Conservation (phyloP, 163 green algal species). For the Scenedesmus sp. region DNA sequence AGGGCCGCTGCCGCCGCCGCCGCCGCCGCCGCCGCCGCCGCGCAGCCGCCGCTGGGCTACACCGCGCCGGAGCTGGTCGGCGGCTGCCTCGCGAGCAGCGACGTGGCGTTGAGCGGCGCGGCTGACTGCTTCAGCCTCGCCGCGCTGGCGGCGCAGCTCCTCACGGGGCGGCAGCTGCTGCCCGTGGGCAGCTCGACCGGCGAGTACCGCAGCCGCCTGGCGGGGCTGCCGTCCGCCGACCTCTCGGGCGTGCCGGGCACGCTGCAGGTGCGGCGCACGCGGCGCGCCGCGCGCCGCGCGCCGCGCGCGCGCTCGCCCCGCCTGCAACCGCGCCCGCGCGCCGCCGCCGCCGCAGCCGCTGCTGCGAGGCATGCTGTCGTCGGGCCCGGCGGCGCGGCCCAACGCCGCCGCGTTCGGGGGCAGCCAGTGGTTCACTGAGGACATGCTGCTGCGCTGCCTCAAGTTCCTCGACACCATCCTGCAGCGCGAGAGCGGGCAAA, state of each 20-base stretch:
- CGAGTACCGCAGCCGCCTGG: constrained; percentile 28
- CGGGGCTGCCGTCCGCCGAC: neutral
- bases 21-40: neutral
- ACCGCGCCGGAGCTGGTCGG: constrained; percentile 77
- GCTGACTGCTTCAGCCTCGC: constrained; percentile 83
- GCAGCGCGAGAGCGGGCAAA: constrained; percentile 68
- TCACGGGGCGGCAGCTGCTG: constrained; percentile 51
- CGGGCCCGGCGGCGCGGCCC: constrained; percentile 49
- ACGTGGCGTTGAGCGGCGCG: constrained; percentile 9
- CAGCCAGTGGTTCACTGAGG: constrained; percentile 70
- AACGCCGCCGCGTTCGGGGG: constrained; percentile 60
- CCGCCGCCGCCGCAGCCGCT: constrained; percentile 20
- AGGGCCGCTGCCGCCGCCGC: too few species aligned
- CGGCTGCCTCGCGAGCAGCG: constrained; percentile 13
- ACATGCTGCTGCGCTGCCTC: constrained; percentile 76
- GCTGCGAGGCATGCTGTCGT: constrained; percentile 59
- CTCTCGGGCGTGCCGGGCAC: constrained; percentile 11
- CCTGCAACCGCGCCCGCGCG: neutral
- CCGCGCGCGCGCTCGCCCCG: neutral
- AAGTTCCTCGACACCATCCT: constrained; percentile 81
- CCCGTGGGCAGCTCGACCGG: constrained; percentile 27
- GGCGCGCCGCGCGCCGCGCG: neutral
- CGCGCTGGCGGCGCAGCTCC: constrained; percentile 61
- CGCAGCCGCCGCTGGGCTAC: constrained; percentile 77
- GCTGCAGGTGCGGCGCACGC: constrained; percentile 17